Base-by-base conservation (phyloP, 768 basidiomycete genomes). In the Auricularia auricula-judae region DNA sequence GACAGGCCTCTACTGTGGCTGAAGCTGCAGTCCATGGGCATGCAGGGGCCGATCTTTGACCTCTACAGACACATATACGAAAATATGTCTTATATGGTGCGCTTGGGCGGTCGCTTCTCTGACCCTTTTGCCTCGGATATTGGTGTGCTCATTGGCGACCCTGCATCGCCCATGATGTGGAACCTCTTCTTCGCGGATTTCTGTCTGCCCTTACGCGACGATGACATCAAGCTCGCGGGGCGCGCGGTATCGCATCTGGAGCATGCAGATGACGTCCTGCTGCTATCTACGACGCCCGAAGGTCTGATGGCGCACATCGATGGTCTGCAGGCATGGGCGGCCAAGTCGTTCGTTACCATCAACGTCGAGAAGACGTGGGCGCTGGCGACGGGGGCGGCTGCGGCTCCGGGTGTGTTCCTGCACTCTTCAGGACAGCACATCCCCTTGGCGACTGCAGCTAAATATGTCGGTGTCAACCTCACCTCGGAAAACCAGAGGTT, bases 11-110 rank as follows among this genome's bases (percentile, higher is more conserved):
- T 64, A 18, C 62, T 67, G 16, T 67, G 68, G 66, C 61, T 67
- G 7, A 65, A 67, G 33, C 64, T 68, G 16, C 34, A 44, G 16
- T 35, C 47, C n/a, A 33, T 62, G 10, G 65, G 68, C 2, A 69
- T 68, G 1, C 61, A 67, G 1, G 73, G 74, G 0, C 68, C 66
- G 10, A 35, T 72, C 29, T 74, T 74, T 67, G 73, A 75, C 63
- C 72, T 71, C 70, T 64, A 73, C 1, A 63, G 69, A 12, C 70
- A 68, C 65, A 51, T 73, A 16, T 73, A 74, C 59, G 60, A 36
- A 0, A 62, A 65, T 10, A 72, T 72, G 69, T 3, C 42, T 1
- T 73, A 71, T 63, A 51, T 65, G 23, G 71, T 71, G 3, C 63
- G 59, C 43, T 53, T 51, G 18, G 29, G 36, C 62, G 16, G 34